Percentiles rank a stretch among this genome's conserved stretches.
phyloP scores from a whole-genome alignment of 2,329 filamentous ascomycete species.

The Boeremia lycopersici region DNA sequence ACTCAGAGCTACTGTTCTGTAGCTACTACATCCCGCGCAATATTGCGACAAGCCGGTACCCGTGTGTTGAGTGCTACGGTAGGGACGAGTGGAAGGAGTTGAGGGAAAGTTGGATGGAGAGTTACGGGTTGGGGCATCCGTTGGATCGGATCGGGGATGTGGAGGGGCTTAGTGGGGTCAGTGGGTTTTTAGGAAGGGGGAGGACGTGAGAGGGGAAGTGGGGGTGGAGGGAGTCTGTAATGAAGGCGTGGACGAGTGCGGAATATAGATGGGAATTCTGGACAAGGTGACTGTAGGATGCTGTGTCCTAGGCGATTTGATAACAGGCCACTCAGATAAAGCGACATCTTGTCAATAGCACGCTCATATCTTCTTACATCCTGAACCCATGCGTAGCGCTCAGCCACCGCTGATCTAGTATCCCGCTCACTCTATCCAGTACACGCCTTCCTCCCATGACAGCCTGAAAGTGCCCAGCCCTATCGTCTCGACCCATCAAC shows the following conservation, averaged over 20 bases:
- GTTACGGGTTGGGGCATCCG: conserved; percentile 28
- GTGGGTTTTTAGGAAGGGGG: neutral
- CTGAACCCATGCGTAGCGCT: conserved; percentile 44
- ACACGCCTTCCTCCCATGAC: conserved; percentile 62
- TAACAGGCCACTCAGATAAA: no score
- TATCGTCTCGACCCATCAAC: conserved; percentile 59
- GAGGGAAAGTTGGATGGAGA: conserved; percentile 22
- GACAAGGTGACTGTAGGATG: no score
- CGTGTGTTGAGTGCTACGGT: conserved; percentile 37
- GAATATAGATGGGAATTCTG: no score
- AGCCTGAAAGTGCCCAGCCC: conserved; percentile 57
- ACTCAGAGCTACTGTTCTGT: conserved; percentile 23
- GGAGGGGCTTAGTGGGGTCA: conserved; percentile 27
- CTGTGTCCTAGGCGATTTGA: no score
- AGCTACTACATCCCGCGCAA: conserved; percentile 27
- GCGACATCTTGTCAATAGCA: no score
- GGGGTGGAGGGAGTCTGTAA: neutral
- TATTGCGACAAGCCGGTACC: conserved; percentile 20
- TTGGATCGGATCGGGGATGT: conserved; percentile 21
- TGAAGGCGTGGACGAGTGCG: neutral
- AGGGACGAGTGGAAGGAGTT: conserved; percentile 20
- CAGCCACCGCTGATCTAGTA: conserved; percentile 60
- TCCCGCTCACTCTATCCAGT: conserved; percentile 57
- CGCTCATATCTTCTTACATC: conserved; percentile 10
- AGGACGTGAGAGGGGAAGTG: neutral